Evolutionary conservation across 495 filamentous ascomycete species (phyloP).

Genomic region (Glarea lozoyensis): DNA sequence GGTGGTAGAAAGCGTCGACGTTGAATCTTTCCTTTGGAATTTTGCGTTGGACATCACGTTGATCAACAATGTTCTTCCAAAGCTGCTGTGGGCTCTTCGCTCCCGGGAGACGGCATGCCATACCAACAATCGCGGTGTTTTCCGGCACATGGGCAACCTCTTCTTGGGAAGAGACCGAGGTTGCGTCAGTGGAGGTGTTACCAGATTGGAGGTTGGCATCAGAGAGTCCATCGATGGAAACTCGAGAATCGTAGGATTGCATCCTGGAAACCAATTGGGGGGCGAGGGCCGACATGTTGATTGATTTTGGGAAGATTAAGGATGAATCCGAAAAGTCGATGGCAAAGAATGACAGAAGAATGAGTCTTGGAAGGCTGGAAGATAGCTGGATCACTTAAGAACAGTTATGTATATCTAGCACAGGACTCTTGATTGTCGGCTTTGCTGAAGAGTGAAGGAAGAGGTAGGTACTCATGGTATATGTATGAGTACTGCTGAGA

Average conservation of each 20-base stretch:
- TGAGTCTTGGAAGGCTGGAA: not conserved
- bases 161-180: not conserved
- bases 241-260: not conserved
- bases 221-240: not conserved
- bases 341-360: not conserved
- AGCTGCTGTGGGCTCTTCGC: constrained; percentile 29
- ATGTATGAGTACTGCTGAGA: not conserved
- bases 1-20: constrained; percentile 29
- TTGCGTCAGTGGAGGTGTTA: not conserved
- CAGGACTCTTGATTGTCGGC: not conserved
- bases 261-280: not conserved
- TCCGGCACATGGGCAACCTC: not conserved
- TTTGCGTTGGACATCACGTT: constrained; percentile 23
- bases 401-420: not conserved
- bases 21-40: constrained; percentile 35
- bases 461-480: not conserved
- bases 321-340: not conserved
- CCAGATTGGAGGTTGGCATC: no score
- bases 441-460: not conserved
- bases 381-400: not conserved
- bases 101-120: constrained; percentile 27
- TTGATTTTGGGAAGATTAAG: no score
- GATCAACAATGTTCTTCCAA: constrained; percentile 30
- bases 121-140: constrained; percentile 30
- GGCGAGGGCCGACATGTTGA: not conserved